phyloP scores from a whole-genome alignment of 1,139 yeast genomes.

The Pichia sp. region DNA sequence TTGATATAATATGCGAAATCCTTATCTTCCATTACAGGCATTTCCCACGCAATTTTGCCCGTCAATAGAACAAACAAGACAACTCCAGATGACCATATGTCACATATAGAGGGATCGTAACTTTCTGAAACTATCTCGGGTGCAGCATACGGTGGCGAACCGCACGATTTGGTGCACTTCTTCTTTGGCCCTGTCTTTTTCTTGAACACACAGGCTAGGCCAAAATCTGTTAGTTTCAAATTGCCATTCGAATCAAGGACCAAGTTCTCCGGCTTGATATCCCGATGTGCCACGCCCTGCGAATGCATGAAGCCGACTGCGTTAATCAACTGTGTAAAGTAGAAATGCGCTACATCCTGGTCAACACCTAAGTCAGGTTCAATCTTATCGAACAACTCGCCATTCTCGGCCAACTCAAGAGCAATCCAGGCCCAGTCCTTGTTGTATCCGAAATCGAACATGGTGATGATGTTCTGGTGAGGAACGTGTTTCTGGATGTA shows the following conservation, averaged over 20 bases:
- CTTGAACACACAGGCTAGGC: constrained; percentile 58
- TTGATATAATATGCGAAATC: constrained; percentile 41
- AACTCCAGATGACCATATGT: constrained; percentile 64
- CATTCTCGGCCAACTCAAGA: constrained; percentile 64
- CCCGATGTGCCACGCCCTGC: constrained; percentile 79
- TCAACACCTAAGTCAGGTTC: constrained; percentile 71
- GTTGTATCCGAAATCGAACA: constrained; percentile 49
- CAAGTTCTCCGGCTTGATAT: constrained; percentile 87
- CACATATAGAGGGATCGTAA: constrained; percentile 51
- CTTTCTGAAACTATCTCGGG: constrained; percentile 53
- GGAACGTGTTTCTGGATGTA: constrained; percentile 49
- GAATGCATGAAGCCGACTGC: constrained; percentile 59
- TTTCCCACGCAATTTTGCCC: constrained; percentile 67
- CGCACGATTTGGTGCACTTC: constrained; percentile 53
- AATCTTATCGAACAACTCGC: constrained; percentile 68
- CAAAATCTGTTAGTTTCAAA: constrained; percentile 64
- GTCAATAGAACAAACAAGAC: constrained; percentile 54
- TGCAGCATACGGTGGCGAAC: constrained; percentile 70
- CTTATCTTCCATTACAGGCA: constrained; percentile 45
- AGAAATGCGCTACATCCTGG: constrained; percentile 61
- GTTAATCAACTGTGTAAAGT: constrained; percentile 56
- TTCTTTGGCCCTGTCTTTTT: constrained; percentile 56
- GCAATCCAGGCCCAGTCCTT: constrained; percentile 55
- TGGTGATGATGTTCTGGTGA: constrained; percentile 54
- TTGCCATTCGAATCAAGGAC: constrained; percentile 64